A percentile compares a stretch with the other conserved stretches of the same genome.
phyloP scores from a whole-genome alignment of 371 early-diverging fungal genomes.

The Syncephalastrum contaminatum region DNA sequence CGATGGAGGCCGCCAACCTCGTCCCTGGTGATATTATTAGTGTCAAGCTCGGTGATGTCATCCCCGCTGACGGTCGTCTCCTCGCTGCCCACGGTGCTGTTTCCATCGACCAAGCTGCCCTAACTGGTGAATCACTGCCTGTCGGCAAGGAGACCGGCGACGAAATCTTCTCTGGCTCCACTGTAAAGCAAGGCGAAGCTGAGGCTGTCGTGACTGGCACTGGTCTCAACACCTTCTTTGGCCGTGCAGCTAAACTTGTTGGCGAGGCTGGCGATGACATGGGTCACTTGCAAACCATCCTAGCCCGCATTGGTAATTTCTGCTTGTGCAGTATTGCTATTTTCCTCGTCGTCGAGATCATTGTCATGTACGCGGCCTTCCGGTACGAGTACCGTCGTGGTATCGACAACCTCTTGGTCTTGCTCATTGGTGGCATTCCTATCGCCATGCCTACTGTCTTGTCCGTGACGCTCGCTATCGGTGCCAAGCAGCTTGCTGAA shows the following conservation, averaged over 20 bases:
- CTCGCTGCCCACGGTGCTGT: conserved; percentile 51
- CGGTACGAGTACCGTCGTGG: conserved; percentile 68
- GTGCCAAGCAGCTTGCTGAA: conserved; percentile 90
- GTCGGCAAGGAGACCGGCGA: conserved; percentile 72
- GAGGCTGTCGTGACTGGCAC: conserved; percentile 86
- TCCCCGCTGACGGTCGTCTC: conserved; percentile 77
- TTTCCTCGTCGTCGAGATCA: conserved; percentile 76
- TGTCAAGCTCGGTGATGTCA: conserved; percentile 77
- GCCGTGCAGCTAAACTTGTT: conserved; percentile 85
- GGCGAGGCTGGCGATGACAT: conserved; percentile 79
- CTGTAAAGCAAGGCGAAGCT: conserved; percentile 94
- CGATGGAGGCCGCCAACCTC: conserved; percentile 55
- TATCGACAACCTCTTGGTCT: conserved; percentile 73
- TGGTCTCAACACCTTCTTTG: conserved; percentile 88
- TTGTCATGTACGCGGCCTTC: conserved; percentile 81
- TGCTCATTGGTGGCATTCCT: conserved; percentile 82
- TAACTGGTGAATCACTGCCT: conserved; percentile 85
- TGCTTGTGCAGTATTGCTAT: conserved; percentile 71
- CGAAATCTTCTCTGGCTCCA: conserved; percentile 76
- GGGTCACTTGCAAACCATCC: conserved; percentile 86
- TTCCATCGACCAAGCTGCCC: conserved; percentile 77
- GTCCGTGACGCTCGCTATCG: conserved; percentile 93
- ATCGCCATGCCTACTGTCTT: conserved; percentile 85
- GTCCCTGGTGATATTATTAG: conserved; percentile 80
- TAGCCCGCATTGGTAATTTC: conserved; percentile 93